A percentile compares a stretch with the other conserved stretches of the same genome.
Conservation (phyloP, 805 yeast species). For the Kluyveromyces aestuarii region DNA sequence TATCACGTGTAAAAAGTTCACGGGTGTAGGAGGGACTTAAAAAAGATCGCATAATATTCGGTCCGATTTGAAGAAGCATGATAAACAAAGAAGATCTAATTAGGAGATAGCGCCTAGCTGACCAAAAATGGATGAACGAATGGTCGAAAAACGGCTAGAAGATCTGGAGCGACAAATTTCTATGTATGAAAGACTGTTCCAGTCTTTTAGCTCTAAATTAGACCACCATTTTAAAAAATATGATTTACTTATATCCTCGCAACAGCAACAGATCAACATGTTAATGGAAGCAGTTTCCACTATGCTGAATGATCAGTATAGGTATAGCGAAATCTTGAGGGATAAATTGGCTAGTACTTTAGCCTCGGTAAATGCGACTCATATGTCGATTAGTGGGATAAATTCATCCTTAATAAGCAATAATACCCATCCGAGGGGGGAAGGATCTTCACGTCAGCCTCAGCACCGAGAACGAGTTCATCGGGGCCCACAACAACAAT, state of each 20-base stretch:
- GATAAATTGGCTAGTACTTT: constrained; percentile 19
- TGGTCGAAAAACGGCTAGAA: constrained; percentile 14
- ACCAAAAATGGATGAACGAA: constrained; percentile 4
- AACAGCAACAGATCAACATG: constrained; percentile 26
- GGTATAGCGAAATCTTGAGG: constrained; percentile 20
- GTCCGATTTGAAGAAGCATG: too few species aligned
- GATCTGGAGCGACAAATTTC: constrained; percentile 22
- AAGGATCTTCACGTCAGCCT: constrained; percentile 6
- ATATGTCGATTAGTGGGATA: constrained; percentile 7
- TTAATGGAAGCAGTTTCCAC: constrained; percentile 19
- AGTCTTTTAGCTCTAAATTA: constrained; percentile 22
- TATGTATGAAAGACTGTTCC: constrained; percentile 25
- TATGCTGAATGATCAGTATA: constrained; percentile 21
- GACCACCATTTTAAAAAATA: constrained; percentile 27
- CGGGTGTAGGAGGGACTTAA: too few species aligned
- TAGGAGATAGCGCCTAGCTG: too few species aligned
- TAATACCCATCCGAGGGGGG: neutral
- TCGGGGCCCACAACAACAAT: constrained; percentile 1
- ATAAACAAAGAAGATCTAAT: too few species aligned
- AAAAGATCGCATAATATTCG: too few species aligned
- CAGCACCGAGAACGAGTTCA: constrained; percentile 7
- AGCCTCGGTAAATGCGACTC: constrained; percentile 18
- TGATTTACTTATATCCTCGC: constrained; percentile 21
- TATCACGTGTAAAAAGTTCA: too few species aligned
- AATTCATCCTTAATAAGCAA: neutral